Percentiles rank a stretch among this genome's conserved stretches.
phyloP scores from a whole-genome alignment of 2,329 filamentous ascomycete species.

The Cercospora beticola region DNA sequence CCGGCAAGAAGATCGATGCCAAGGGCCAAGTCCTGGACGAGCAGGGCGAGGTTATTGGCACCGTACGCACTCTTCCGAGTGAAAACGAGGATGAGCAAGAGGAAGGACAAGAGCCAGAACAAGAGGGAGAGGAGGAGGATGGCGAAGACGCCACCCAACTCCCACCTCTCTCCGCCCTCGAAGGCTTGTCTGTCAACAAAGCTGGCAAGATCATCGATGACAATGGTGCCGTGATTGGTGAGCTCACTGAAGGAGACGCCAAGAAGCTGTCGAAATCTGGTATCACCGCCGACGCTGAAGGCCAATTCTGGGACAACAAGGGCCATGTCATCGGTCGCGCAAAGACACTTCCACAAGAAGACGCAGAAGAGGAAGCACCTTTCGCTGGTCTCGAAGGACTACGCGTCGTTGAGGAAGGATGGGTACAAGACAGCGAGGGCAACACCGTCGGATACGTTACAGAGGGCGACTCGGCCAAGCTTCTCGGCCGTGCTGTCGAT shows the following conservation, averaged over 20 bases:
- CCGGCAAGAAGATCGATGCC: conserved; percentile 63
- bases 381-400: conserved; percentile 54
- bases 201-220: conserved; percentile 51
- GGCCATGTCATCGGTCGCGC: conserved; percentile 53
- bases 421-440: conserved; percentile 52
- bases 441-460: conserved; percentile 51
- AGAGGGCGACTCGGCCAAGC: conserved; percentile 53
- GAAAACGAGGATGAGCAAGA: conserved; percentile 35
- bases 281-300: conserved; percentile 46
- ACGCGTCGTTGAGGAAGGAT: conserved; percentile 51
- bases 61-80: conserved; percentile 52
- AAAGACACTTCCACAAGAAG: conserved; percentile 49
- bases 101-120: conserved; percentile 37
- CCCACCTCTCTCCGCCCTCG: conserved; percentile 51
- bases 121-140: conserved; percentile 36
- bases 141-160: conserved; percentile 40
- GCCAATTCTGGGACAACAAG: conserved; percentile 56
- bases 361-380: conserved; percentile 49
- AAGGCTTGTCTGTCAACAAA: conserved; percentile 53
- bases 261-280: conserved; percentile 55
- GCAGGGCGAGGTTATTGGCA: conserved; percentile 60
- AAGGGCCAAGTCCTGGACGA: conserved; percentile 64
- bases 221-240: conserved; percentile 50
- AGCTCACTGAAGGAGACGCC: conserved; percentile 52
- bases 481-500: conserved; percentile 51